Base-by-base conservation (phyloP, 2,329 filamentous ascomycete species). In the Ophiocordyceps camponoti-leonardi region DNA sequence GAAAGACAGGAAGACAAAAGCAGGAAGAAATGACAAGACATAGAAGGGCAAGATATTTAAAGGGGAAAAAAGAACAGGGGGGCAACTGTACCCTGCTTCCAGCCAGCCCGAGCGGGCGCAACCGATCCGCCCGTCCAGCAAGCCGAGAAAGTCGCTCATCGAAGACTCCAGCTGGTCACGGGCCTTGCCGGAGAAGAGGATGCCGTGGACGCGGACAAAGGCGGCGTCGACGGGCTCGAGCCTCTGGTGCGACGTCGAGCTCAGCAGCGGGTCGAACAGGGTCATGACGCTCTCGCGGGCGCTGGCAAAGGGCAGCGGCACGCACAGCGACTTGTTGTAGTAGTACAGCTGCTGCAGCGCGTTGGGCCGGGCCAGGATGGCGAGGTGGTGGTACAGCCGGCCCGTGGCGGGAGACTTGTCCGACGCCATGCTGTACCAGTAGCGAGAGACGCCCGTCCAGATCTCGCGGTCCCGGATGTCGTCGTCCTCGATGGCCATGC, bases 401-500 rank as follows among this genome's bases (percentile, higher is more conserved):
- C 90, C 90, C 0, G 83, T 79, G 0, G 73, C 73, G 0, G 88
- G 86, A 0, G 77, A 77, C 26, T 79, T 80, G 52, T 94, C 83
- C 0, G 84, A 83, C 0, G 86, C 85, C 52, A 83, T 83, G 2
- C 75, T 79, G 52, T 93, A 95, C 92, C 90, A 96, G 40, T 81
- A 79, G 0, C 81, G 68, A 0, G 83, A 83, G 0, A 94, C 84
- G 0, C 73, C 72, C 0, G 83, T 84, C 90, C 90, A 96, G 0
- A 79, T 75, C 43, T 94, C 85, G 1, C 83, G 68, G 46, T 90
- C 83, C 2, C 73, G 64, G 19, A 83, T 70, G 49, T 92, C 81
- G 23, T 83, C 77, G 39, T 94, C 83, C 58, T 95, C 88, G 41
- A 95, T 87, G 0, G 87, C 86, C 87, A 95, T 95, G 1, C 72